These are phyloP conservation scores for Ophiostoma ulmi DNA, from an alignment of 2,329 filamentous ascomycete genomes.

Conservation along the genomic window DNA sequence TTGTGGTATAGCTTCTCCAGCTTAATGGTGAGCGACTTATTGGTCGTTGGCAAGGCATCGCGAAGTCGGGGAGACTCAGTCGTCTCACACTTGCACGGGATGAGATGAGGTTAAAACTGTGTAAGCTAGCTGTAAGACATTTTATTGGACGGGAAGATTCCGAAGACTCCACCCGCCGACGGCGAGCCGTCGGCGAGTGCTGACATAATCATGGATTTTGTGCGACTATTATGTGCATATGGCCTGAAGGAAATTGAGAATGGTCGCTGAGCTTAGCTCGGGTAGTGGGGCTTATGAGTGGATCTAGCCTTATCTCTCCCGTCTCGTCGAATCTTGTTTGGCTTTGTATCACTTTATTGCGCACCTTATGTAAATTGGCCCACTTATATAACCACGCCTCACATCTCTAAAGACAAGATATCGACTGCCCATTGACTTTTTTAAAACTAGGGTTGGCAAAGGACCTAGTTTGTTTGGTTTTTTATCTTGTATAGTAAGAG, in stretches of 20 bases:
- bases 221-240: too few species aligned
- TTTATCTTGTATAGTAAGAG: background rate
- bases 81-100: background rate
- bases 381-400: background rate
- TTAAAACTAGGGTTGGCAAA: background rate
- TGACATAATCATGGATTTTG: background rate
- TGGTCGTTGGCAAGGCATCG: background rate
- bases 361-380: background rate
- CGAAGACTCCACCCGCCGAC: background rate
- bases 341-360: background rate
- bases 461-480: background rate
- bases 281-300: background rate
- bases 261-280: background rate
- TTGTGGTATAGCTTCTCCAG: background rate
- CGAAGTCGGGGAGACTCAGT: background rate
- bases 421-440: background rate
- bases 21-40: background rate
- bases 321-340: background rate
- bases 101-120: background rate
- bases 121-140: background rate
- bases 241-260: too few species aligned
- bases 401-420: background rate
- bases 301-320: background rate
- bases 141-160: background rate
- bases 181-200: background rate